Percentiles rank a stretch among this genome's conserved stretches.
phyloP scores from a whole-genome alignment of 192 early-diverging fungal genomes.

The Linderina pennispora region DNA sequence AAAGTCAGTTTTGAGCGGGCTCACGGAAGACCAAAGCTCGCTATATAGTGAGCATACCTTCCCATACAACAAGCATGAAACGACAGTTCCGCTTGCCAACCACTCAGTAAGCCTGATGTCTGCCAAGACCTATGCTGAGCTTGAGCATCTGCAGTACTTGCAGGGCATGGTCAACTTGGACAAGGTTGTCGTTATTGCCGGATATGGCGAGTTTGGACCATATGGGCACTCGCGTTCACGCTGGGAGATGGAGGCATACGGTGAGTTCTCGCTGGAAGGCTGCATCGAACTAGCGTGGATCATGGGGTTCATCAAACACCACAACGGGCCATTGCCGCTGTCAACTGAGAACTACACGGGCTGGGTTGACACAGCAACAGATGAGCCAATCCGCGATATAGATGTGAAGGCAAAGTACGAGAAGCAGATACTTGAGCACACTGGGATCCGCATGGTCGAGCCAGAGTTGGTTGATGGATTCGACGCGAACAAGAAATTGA shows the following conservation, averaged over 20 bases:
- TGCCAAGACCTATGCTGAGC: conserved; percentile 56
- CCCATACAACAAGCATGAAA: not conserved
- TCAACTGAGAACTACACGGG: conserved; percentile 62
- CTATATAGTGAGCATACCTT: not conserved
- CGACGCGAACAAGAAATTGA: conserved; percentile 75
- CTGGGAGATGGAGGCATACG: conserved; percentile 87
- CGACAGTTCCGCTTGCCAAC: conserved; percentile 56
- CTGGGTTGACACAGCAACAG: conserved; percentile 78
- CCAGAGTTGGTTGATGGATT: conserved; percentile 79
- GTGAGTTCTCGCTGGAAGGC: conserved; percentile 28
- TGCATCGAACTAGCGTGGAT: conserved; percentile 93
- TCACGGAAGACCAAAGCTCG: too few relatives aligned
- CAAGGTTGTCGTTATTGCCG: conserved; percentile 77
- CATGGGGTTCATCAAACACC: conserved; percentile 85
- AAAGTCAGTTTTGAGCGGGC: too few relatives aligned
- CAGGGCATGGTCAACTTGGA: conserved; percentile 76
- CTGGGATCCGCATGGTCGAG: conserved; percentile 85
- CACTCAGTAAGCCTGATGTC: conserved; percentile 79
- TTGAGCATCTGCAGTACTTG: conserved; percentile 55
- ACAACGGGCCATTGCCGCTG: conserved; percentile 71
- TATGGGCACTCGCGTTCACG: conserved; percentile 81
- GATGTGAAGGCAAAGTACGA: conserved; percentile 88
- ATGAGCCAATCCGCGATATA: conserved; percentile 72
- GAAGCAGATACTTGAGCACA: conserved; percentile 76
- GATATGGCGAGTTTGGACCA: conserved; percentile 83